A percentile compares a stretch with the other conserved stretches of the same genome.
Evolutionary conservation across 2,329 filamentous ascomycete genomes (phyloP).

Genomic region (Epichloe aotearoae): DNA sequence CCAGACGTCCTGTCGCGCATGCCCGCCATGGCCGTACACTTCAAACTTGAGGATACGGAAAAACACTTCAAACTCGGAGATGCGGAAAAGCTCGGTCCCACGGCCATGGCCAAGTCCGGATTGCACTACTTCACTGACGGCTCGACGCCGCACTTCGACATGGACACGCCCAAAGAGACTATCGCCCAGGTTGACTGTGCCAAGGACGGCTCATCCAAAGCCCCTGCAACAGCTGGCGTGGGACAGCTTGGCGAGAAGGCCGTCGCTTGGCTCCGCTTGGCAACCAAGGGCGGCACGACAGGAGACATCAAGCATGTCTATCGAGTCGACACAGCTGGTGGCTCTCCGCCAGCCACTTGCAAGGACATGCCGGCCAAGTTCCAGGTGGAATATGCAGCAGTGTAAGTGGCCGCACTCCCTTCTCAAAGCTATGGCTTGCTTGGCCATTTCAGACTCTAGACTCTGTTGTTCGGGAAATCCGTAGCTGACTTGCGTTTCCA

Average conservation of each 20-base stretch:
- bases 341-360: slow-evolving; percentile 62
- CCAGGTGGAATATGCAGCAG: slow-evolving; percentile 65
- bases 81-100: slow-evolving; percentile 34
- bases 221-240: slow-evolving; percentile 45
- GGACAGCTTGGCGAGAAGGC: slow-evolving; percentile 53
- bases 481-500: slow-evolving; percentile 7
- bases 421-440: not conserved
- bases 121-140: slow-evolving; percentile 67
- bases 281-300: slow-evolving; percentile 36
- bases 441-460: not conserved
- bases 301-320: slow-evolving; percentile 63
- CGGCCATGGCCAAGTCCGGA: slow-evolving; percentile 52
- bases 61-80: slow-evolving; percentile 5
- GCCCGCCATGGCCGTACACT: slow-evolving; percentile 54
- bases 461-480: not conserved
- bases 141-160: slow-evolving; percentile 67
- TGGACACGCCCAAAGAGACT: slow-evolving; percentile 41
- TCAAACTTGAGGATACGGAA: slow-evolving; percentile 34
- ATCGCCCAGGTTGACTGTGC: slow-evolving; percentile 49
- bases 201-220: slow-evolving; percentile 47
- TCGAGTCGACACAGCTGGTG: slow-evolving; percentile 72
- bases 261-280: slow-evolving; percentile 71
- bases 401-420: slow-evolving; percentile 46
- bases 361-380: slow-evolving; percentile 49
- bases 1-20: slow-evolving; percentile 53